These are phyloP conservation scores for Yamadazyma insecticola DNA, from an alignment of 805 yeast species.

Conservation along the genomic window DNA sequence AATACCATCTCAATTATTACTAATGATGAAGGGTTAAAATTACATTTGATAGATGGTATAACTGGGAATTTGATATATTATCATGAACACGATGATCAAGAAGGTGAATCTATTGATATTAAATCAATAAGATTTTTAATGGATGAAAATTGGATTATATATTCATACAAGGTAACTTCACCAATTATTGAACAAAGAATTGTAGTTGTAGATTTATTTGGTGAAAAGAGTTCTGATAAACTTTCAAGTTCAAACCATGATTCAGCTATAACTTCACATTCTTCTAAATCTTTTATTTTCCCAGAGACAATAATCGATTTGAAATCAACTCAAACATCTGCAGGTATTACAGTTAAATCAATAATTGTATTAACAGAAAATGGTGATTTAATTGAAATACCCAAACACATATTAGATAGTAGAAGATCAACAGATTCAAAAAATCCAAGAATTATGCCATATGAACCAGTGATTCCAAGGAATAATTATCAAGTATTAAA, in stretches of 20 bases:
- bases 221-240: constrained; percentile 37
- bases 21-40: constrained; percentile 25
- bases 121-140: constrained; percentile 47
- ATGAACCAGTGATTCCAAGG: constrained; percentile 56
- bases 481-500: constrained; percentile 31
- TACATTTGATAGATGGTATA: constrained; percentile 61
- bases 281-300: constrained; percentile 52
- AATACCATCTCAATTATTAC: constrained; percentile 52
- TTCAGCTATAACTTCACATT: constrained; percentile 20
- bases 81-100: constrained; percentile 35
- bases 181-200: constrained; percentile 53
- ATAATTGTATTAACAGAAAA: constrained; percentile 52
- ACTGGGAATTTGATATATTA: constrained; percentile 60
- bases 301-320: constrained; percentile 57
- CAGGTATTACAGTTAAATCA: constrained; percentile 43
- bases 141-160: constrained; percentile 83
- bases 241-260: constrained; percentile 8
- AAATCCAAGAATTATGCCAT: constrained; percentile 58
- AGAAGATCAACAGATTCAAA: constrained; percentile 56
- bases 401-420: constrained; percentile 64
- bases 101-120: constrained; percentile 35
- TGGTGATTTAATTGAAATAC: constrained; percentile 66
- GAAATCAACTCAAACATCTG: constrained; percentile 34
- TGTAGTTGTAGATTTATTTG: constrained; percentile 74
- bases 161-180: constrained; percentile 51